Evolutionary conservation across 768 basidiomycete genomes (phyloP), one percentile per base, ranked within the genome.

Genomic region (Termitomyces sp.): DNA sequence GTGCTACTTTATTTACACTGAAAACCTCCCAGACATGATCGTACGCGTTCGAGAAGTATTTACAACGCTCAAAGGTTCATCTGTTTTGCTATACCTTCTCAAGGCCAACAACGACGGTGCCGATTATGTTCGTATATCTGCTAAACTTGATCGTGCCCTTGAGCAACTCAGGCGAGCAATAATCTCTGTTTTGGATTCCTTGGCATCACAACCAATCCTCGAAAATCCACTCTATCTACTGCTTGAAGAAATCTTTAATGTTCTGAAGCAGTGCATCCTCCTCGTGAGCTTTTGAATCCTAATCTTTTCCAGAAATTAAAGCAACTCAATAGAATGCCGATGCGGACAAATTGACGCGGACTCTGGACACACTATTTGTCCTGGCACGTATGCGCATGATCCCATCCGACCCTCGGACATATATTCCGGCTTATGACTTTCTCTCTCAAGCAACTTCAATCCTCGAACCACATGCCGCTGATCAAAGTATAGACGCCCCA

Each of bases 61-160:
- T 0, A 20, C 62, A 48, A 60, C 61, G 8, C 41, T 67, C 62
- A 69, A 22, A 54, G 64, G 16, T 33, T 65, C 51, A 22, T 41
- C 65, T 30, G 55, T 55, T 15, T 51, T 69, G 8, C 42, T 62
- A 24, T 54, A 61, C 54, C 49, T 66, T 33, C 60, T 67, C n/a
- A 61, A 56, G 34, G 37, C 3, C 41, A 51, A 45, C 2, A 54
- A 54, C 12, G 58, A 60, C 24, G 70, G 73, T 45, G 73, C 74
- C n/a, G 77, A 80, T 22, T 44, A 74, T 20, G 54, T 54, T 9
- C 77, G 79, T 2, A 70, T 76, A 34, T 72, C 71, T 20, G 77
- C 74, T 22, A 90, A 88, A 68, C 70, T 87, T 15, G 80, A 83
- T 53, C 78, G 87, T 27, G 81, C 84, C 0, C 61, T 90, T 12